Conservation (phyloP, 306 rosid species). For the Rubus idaeus region DNA sequence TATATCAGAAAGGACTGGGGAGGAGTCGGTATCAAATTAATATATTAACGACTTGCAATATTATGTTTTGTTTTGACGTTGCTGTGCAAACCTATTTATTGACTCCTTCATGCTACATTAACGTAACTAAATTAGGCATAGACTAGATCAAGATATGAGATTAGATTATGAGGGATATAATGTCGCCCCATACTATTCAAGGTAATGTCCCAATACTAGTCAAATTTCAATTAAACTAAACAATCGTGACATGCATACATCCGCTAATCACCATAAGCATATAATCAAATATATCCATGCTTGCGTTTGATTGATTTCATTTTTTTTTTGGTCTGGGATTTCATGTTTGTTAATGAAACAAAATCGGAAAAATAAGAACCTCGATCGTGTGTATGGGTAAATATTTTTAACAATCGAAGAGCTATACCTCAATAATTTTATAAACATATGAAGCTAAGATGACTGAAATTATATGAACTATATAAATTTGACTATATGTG, state of each 20-base stretch:
- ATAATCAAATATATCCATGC: too few relatives aligned
- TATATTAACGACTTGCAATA: conserved; percentile 27
- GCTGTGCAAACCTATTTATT: neutral
- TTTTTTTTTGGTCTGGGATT: too few relatives aligned
- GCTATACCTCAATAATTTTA: too few relatives aligned
- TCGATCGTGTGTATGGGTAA: too few relatives aligned
- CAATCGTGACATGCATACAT: neutral
- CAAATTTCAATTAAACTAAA: neutral
- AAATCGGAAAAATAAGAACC: too few relatives aligned
- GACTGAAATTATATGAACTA: too few relatives aligned
- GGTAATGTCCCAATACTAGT: neutral
- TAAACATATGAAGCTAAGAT: too few relatives aligned
- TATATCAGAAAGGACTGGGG: neutral
- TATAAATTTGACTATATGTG: too few relatives aligned
- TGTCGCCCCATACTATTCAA: neutral
- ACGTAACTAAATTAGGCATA: neutral
- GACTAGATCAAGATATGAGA: neutral
- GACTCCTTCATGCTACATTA: neutral
- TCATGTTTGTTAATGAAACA: too few relatives aligned
- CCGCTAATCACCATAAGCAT: neutral
- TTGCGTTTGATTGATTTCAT: too few relatives aligned
- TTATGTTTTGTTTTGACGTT: neutral
- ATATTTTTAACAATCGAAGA: too few relatives aligned
- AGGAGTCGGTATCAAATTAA: conserved; percentile 23
- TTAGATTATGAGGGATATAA: neutral